Percentiles rank a stretch among this genome's conserved stretches.
phyloP scores from a whole-genome alignment of 768 basidiomycete species.

The Boletus coccyginus region DNA sequence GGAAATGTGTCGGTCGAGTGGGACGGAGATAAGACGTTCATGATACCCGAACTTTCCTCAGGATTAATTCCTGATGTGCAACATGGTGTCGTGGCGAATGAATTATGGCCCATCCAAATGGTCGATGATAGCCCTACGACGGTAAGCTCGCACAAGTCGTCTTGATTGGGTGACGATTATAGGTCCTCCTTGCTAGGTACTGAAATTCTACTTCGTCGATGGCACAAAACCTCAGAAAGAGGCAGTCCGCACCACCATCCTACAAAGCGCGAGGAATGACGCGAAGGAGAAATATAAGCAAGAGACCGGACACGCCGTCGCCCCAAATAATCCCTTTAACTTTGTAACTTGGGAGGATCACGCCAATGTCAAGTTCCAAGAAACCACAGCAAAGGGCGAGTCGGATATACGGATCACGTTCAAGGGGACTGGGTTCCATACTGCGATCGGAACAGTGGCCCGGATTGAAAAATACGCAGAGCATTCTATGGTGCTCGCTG shows the following conservation, averaged over 20 bases:
- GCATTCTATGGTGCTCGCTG: neutral
- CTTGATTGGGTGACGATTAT: neutral
- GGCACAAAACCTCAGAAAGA: neutral
- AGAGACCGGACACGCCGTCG: no score
- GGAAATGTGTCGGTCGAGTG: neutral
- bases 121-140: neutral
- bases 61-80: neutral
- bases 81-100: neutral
- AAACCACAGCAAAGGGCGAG: neutral
- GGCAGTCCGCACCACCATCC: neutral
- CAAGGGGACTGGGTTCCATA: neutral
- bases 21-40: slow-evolving; percentile 10
- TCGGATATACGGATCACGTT: neutral
- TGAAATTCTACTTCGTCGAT: neutral
- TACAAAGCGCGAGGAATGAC: neutral
- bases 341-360: neutral
- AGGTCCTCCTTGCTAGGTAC: neutral
- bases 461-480: no score
- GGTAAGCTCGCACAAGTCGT: neutral
- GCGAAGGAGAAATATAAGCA: neutral
- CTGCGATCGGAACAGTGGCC: neutral
- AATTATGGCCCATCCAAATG: neutral
- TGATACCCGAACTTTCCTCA: no score
- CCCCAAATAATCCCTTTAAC: no score
- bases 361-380: neutral